A percentile compares a stretch with the other conserved stretches of the same genome.
Conservation (phyloP, 176 grass and related monocot species). For the Cenchrus fungigraminus region DNA sequence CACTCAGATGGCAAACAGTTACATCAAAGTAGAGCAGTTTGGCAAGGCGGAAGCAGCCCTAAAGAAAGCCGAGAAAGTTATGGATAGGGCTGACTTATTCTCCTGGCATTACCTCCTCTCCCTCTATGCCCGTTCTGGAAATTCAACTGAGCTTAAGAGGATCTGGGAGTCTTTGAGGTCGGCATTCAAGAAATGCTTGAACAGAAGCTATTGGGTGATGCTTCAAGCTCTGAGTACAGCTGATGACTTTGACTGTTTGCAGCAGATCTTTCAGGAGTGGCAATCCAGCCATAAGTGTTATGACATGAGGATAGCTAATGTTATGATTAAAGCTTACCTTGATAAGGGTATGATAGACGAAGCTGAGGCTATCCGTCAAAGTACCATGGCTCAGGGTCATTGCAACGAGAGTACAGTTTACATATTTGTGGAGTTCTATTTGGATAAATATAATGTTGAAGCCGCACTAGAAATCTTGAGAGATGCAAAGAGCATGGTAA, state of each 20-base stretch:
- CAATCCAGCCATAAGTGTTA: slow-evolving; percentile 23
- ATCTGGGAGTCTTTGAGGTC: slow-evolving; percentile 54
- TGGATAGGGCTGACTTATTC: slow-evolving; percentile 17
- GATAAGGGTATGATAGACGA: slow-evolving; percentile 47
- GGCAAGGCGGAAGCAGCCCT: slow-evolving; percentile 50
- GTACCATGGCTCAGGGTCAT: slow-evolving; percentile 41
- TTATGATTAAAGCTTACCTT: slow-evolving; percentile 51
- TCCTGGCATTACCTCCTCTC: slow-evolving; percentile 39
- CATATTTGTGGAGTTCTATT: slow-evolving; percentile 47
- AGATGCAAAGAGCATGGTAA: slow-evolving; percentile 34
- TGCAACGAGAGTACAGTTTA: slow-evolving; percentile 16
- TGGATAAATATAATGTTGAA: slow-evolving; percentile 30
- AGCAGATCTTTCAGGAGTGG: slow-evolving; percentile 58
- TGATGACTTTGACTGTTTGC: slow-evolving; percentile 41
- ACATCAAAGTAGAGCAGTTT: slow-evolving; percentile 43
- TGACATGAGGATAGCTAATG: slow-evolving; percentile 55
- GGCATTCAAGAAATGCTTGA: slow-evolving; percentile 40
- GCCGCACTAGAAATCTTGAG: slow-evolving; percentile 31
- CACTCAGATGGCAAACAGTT: slow-evolving; percentile 50
- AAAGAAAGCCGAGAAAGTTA: slow-evolving; percentile 55
- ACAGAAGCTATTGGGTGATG: slow-evolving; percentile 55
- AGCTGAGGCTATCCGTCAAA: slow-evolving; percentile 51
- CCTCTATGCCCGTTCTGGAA: slow-evolving; percentile 47
- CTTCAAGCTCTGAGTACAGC: slow-evolving; percentile 53
- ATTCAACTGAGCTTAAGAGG: slow-evolving; percentile 54